Conservation (phyloP, 768 basidiomycete species). For the Gymnopilus dilepis region DNA sequence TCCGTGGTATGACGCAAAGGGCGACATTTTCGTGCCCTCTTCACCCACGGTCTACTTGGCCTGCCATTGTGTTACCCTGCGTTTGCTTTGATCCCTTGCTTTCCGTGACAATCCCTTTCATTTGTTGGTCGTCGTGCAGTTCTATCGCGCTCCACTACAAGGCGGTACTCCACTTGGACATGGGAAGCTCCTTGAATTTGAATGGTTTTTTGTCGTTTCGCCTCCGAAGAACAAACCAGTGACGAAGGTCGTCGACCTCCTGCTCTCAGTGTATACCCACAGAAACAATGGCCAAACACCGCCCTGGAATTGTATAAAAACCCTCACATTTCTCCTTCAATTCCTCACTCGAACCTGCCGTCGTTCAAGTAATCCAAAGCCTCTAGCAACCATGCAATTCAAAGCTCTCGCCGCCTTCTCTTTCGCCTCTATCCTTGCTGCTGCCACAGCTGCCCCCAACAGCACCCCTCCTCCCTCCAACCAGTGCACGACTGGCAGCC, state of each 20-base stretch:
- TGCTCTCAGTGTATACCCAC: too few relatives aligned
- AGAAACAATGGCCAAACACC: neutral
- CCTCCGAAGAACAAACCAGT: neutral
- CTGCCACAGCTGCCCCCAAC: slow-evolving; percentile 13
- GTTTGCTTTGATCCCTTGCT: neutral
- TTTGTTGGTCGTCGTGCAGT: neutral
- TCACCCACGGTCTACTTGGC: neutral
- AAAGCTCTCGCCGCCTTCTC: slow-evolving; percentile 15
- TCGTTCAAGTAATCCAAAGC: slow-evolving; percentile 3
- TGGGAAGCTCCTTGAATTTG: neutral
- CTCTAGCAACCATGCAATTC: slow-evolving; percentile 22
- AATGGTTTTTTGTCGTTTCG: neutral
- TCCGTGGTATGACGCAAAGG: neutral
- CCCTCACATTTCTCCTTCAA: neutral
- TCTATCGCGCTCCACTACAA: neutral
- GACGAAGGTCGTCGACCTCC: neutral
- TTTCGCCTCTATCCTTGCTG: slow-evolving; percentile 20
- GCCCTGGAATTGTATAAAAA: neutral
- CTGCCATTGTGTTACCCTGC: neutral
- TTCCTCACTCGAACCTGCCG: slow-evolving; percentile 17
- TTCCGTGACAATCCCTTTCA: neutral
- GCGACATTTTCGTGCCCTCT: neutral
- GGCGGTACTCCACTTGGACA: neutral
- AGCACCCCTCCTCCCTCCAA: slow-evolving; percentile 8
- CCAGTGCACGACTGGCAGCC: slow-evolving; percentile 29